Percentiles rank a stretch among this genome's conserved stretches.
Evolutionary conservation across 2,329 filamentous ascomycete species (phyloP).

Genomic region (Botrytis aclada): DNA sequence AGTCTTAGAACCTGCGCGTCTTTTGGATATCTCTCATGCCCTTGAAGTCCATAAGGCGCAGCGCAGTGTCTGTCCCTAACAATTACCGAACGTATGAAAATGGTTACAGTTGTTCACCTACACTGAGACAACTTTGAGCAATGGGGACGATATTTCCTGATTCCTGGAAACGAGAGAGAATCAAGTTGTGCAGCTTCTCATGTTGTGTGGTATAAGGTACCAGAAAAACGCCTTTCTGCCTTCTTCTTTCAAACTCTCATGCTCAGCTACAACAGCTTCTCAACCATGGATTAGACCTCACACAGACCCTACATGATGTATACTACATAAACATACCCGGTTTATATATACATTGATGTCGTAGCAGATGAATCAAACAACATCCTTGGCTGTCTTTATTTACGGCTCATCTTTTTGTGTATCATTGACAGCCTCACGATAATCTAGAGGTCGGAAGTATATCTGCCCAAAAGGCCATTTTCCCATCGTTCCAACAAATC

Average conservation of each 20-base stretch:
- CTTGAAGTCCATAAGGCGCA: not conserved
- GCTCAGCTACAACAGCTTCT: not conserved
- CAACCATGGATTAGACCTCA: not conserved
- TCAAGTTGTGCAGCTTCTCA: not conserved
- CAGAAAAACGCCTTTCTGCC: not conserved
- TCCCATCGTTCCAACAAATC: not conserved
- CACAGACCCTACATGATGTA: not conserved
- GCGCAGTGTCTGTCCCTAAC: not conserved
- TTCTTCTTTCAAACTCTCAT: not conserved
- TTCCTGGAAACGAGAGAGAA: slow-evolving; percentile 3
- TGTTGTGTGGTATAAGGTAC: not conserved
- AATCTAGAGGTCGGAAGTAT: slow-evolving; percentile 15
- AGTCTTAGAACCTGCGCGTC: not conserved
- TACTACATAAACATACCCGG: not conserved
- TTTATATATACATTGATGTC: not conserved
- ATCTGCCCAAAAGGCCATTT: slow-evolving; percentile 14
- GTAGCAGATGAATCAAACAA: not conserved
- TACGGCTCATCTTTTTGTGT: slow-evolving; percentile 2
- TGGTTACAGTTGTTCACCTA: not conserved
- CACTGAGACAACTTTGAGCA: not conserved
- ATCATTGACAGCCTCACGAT: slow-evolving; percentile 17
- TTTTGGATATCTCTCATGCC: not conserved
- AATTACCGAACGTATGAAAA: not conserved
- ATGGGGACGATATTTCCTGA: not conserved
- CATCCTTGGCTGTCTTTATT: not conserved